Evolutionary conservation across 148 eudicot species (phyloP).

Genomic region (Vaccinium darrowii): DNA sequence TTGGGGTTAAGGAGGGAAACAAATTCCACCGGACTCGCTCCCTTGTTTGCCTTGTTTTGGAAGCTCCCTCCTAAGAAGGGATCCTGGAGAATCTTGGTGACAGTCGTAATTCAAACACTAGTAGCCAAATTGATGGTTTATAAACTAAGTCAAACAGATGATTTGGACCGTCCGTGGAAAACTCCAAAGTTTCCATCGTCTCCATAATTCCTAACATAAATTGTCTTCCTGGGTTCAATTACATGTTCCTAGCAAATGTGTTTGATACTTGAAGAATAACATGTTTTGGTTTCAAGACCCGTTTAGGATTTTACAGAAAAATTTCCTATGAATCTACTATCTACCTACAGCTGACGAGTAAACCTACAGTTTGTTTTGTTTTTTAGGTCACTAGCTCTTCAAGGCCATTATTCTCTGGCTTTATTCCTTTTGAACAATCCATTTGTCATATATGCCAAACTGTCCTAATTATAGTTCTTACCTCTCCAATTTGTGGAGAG

Average conservation of each 20-base stretch:
- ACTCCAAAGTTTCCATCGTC: neutral
- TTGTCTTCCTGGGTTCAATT: neutral
- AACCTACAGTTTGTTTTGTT: constrained; percentile 12
- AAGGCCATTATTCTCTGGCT: constrained; percentile 10
- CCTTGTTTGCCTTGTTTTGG: neutral
- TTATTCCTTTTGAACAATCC: neutral
- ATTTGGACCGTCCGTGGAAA: neutral
- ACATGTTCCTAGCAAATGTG: neutral
- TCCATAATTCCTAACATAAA: neutral
- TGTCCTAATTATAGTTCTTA: constrained; percentile 1
- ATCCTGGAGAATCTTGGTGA: neutral
- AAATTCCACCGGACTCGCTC: neutral
- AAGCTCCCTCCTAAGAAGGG: neutral
- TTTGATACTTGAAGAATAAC: neutral
- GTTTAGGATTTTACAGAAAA: neutral
- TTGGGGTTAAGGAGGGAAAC: neutral
- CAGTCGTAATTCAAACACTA: neutral
- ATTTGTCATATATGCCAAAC: neutral
- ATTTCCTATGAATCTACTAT: neutral
- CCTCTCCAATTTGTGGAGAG: neutral
- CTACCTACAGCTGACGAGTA: constrained; percentile 22
- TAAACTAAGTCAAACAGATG: neutral
- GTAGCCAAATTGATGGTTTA: neutral
- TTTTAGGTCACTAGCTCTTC: constrained; percentile 11
- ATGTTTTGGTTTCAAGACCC: neutral